Evolutionary conservation across 2,329 filamentous ascomycete genomes (phyloP).

Genomic region (Fonsecaea erecta): DNA sequence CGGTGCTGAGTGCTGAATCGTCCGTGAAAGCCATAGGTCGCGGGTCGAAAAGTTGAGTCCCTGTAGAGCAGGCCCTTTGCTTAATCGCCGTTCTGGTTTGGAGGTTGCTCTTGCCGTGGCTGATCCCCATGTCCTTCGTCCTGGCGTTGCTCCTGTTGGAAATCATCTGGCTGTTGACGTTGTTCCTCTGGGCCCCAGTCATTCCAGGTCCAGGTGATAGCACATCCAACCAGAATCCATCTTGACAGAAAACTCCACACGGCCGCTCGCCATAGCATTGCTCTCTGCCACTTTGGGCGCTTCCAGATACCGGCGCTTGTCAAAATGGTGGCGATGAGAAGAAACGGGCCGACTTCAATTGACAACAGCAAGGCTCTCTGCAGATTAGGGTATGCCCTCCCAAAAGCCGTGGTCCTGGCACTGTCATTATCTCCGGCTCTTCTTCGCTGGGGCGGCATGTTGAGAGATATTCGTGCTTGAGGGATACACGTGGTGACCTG

Average conservation of each 20-base stretch:
- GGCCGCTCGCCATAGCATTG: conserved; percentile 25
- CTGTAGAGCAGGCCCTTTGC: background rate
- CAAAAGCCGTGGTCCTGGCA: conserved; percentile 22
- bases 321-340: conserved; percentile 27
- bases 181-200: conserved; percentile 24
- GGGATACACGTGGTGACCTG: background rate
- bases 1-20: background rate
- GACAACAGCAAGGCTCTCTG: conserved; percentile 21
- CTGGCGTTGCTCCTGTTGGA: background rate
- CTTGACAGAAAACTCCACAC: conserved; percentile 27
- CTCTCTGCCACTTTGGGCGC: conserved; percentile 27
- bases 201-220: conserved; percentile 31
- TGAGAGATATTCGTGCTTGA: background rate
- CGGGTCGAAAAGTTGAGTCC: background rate
- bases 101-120: background rate
- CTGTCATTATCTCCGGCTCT: background rate
- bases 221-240: conserved; percentile 30
- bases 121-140: background rate
- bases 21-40: background rate
- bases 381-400: conserved; percentile 26
- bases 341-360: conserved; percentile 21
- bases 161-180: background rate
- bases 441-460: conserved; percentile 17
- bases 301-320: conserved; percentile 24
- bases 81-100: background rate